Evolutionary conservation across 768 basidiomycete species (phyloP).

Genomic region (Mycena crocata): DNA sequence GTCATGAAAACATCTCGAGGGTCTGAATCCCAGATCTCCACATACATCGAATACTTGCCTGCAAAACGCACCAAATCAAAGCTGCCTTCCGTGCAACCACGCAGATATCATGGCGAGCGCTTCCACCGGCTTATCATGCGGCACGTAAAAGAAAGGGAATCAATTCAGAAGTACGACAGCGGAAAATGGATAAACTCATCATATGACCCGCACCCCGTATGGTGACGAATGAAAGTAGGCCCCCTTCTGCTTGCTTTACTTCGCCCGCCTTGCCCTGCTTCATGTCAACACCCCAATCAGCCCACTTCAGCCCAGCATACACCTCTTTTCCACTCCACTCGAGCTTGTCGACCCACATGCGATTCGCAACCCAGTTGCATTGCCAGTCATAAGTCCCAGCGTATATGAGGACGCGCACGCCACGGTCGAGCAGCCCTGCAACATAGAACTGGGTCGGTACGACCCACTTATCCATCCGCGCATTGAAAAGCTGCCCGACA

Average conservation of each 20-base stretch:
- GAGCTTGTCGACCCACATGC: conserved; percentile 78
- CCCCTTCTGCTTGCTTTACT: conserved; percentile 47
- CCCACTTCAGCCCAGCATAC: conserved; percentile 61
- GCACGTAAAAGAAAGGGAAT: conserved; percentile 56
- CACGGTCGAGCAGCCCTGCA: conserved; percentile 78
- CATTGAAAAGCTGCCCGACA: conserved; percentile 64
- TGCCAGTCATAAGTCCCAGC: conserved; percentile 84
- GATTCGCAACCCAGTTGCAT: conserved; percentile 84
- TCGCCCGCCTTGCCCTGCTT: conserved; percentile 57
- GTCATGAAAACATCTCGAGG: no score
- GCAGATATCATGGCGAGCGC: conserved; percentile 70
- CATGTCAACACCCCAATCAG: conserved; percentile 68
- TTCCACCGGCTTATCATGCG: conserved; percentile 76
- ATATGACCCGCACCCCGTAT: conserved; percentile 65
- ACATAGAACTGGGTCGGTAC: conserved; percentile 73
- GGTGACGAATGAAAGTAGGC: conserved; percentile 59
- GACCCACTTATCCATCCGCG: conserved; percentile 71
- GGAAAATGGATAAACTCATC: conserved; percentile 51
- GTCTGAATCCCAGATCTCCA: no score
- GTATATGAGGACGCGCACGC: conserved; percentile 78
- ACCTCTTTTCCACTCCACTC: conserved; percentile 75
- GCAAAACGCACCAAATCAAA: conserved; percentile 34
- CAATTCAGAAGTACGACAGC: conserved; percentile 30
- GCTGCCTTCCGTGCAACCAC: conserved; percentile 63
- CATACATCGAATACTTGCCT: no score